Evolutionary conservation across 2,329 filamentous ascomycete species (phyloP), one percentile per base, ranked within the genome.

Genomic region (Pseudogymnoascus sp.): DNA sequence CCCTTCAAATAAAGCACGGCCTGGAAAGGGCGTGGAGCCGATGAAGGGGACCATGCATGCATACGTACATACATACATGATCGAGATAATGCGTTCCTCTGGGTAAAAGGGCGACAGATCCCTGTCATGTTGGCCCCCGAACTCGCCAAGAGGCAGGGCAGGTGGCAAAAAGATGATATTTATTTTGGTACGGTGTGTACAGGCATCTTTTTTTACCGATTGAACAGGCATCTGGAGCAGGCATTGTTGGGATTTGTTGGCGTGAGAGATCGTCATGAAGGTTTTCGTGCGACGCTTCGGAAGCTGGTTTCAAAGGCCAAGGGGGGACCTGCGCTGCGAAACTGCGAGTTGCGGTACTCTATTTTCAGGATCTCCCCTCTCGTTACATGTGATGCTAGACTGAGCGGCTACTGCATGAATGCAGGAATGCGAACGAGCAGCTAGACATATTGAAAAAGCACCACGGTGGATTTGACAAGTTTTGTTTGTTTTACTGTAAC

Each of bases 281-380:
- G 47, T 53, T 53, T 53, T 53, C 47, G 47, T 53, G 47, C 47
- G 47, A 53, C 47, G 47, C n/a, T 31, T 53, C 25, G 47, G 47
- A 53, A 53, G 47, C 47, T 25, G 47, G 47, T 53, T 53, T 53
- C 47, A 53, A 53, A 53, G 25, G 25, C 47, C 31, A 53, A 28
- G 47, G n/a, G n/a, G 14, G 25, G 25, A 53, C 47, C 23, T 53
- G 47, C 25, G 47, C 42, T 31, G 47, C 23, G 47, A 53, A 31
- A 31, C 47, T 53, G 44, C 14, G 23, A 53, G 47, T 28, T 6
- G 2, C 14, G 16, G 12, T 40, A 31, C 47, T 53, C 23, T 53
- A 53, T 53, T 53, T 25, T 53, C 3, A 31, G 47, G n/a, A 53
- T 53, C 25, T 31, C 25, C 14, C 42, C n/a, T 18, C 47, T 18